Base-by-base conservation (phyloP, 192 early-diverging fungal species). In the Coemansia reversa region DNA sequence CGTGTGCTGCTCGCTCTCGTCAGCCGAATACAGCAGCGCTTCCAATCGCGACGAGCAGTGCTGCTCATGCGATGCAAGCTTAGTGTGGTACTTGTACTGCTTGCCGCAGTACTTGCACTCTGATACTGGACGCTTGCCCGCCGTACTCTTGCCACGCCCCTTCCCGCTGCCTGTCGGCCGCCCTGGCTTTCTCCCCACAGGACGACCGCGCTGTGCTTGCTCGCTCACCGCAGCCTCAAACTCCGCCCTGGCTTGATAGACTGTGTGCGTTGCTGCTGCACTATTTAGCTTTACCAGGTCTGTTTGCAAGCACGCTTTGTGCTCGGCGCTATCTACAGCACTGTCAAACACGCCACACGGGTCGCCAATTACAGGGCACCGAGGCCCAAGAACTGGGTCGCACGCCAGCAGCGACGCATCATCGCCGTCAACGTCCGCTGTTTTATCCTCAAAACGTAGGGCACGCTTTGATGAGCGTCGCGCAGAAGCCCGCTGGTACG, bases 21-120 rank as follows among this genome's bases (percentile, higher is more conserved):
- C 74, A 0, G 74, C 75, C 49, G 81, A 83, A 32, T 67, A 83
- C 48, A 83, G 70, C 49, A 75, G 69, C 33, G 79, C 80, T 71
- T 84, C 84, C 22, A 83, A 66, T 22, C 70, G 66, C 7, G 82
- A 81, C 68, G 83, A 74, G 55, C 80, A 73, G 66, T 84, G 84
- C 67, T 82, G 80, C 51, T 83, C 80, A 50, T 90, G 88, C 48
- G 84, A 84, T 2, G 79, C 66, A 7, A 90, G 79, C 30, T 86
- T 85, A 51, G 70, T 75, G 25, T 82, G 82, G 63, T 87, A 86
- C 55, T 85, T 85, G 67, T 86, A 88, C 56, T 78, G 77, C 63
- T 88, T 90, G 48, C 81, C 72, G 51, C 88, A 89, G 65, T 83
- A 84, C 32, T 84, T 75, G 66, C 88, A 89, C 49, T 75, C 76